Conservation (phyloP, 176 grass and related monocot species). For the Miscanthus lutarioriparius region DNA sequence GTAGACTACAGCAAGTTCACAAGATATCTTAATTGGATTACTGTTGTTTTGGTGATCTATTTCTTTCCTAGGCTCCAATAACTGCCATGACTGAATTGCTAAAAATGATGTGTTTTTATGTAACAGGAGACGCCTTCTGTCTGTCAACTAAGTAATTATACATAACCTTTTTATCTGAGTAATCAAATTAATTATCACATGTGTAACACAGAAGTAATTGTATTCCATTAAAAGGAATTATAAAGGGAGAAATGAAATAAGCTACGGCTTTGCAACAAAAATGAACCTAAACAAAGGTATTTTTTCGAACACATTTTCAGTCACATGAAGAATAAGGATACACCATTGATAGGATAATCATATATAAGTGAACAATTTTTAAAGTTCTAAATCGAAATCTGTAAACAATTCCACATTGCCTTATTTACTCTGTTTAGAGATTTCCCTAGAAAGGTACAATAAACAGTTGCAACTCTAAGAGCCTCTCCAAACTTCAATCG, state of each 20-base stretch:
- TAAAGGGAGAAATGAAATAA: not conserved
- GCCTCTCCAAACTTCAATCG: not conserved
- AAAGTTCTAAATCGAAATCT: conserved; percentile 5
- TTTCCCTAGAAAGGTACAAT: conserved; percentile 27
- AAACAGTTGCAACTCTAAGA: not conserved
- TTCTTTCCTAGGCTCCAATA: conserved; percentile 28
- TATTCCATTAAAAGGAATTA: conserved; percentile 4
- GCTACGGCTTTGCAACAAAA: not conserved
- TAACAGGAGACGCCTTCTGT: not conserved
- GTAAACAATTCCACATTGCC: not conserved
- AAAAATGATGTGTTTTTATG: conserved; percentile 2
- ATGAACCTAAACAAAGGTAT: conserved; percentile 25
- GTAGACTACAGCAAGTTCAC: not conserved
- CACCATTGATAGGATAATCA: not conserved
- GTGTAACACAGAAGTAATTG: not conserved
- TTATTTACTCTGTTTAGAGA: conserved; percentile 17
- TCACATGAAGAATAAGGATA: not conserved
- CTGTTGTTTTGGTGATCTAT: conserved; percentile 7
- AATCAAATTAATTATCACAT: not conserved
- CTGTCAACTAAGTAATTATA: conserved; percentile 4
- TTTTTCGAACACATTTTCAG: not conserved
- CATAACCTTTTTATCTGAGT: not conserved
- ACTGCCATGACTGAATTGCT: conserved; percentile 6
- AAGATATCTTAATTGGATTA: conserved; percentile 15
- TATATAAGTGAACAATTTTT: not conserved